Evolutionary conservation across 139 green algal species (phyloP).

Genomic region (Diplosphaera chodatii): DNA sequence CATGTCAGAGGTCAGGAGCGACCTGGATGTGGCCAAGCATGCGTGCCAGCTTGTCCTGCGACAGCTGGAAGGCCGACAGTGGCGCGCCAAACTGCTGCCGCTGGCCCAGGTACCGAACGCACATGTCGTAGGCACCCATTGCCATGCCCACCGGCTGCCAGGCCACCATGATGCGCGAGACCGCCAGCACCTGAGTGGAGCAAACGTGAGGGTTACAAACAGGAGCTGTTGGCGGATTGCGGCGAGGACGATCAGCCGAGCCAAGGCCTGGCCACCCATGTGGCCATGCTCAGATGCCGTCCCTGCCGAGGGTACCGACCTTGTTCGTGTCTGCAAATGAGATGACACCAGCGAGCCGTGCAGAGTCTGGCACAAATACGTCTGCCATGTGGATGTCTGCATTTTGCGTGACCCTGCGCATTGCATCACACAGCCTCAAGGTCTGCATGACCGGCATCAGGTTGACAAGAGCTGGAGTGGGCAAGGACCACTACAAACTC

Average conservation of each 20-base stretch:
- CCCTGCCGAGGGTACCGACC: too few relatives aligned
- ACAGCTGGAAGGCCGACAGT: conserved; percentile 78
- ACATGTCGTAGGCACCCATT: conserved; percentile 90
- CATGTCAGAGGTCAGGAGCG: too few relatives aligned
- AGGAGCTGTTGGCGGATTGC: too few relatives aligned
- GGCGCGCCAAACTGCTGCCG: conserved; percentile 80
- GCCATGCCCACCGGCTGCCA: conserved; percentile 91
- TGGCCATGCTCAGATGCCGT: too few relatives aligned
- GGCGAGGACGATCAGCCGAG: too few relatives aligned
- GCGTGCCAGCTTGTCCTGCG: conserved; percentile 80
- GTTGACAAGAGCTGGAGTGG: too few relatives aligned
- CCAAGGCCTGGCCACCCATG: too few relatives aligned
- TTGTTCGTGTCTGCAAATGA: conserved; percentile 81
- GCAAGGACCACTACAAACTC: too few relatives aligned
- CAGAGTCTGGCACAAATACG: conserved; percentile 82
- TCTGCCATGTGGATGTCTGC: conserved; percentile 82
- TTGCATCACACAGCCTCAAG: too few relatives aligned
- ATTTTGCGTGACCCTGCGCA: conserved; percentile 72
- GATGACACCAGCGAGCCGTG: conserved; percentile 72
- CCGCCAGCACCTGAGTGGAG: conserved; percentile 70
- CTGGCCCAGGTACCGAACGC: conserved; percentile 67
- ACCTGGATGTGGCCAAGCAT: conserved; percentile 82
- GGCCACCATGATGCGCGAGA: conserved; percentile 87
- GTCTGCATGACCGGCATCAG: too few relatives aligned
- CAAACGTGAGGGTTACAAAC: too few relatives aligned